Evolutionary conservation across 192 early-diverging fungal species (phyloP).

Genomic region (Bifiguratus adelaidae): DNA sequence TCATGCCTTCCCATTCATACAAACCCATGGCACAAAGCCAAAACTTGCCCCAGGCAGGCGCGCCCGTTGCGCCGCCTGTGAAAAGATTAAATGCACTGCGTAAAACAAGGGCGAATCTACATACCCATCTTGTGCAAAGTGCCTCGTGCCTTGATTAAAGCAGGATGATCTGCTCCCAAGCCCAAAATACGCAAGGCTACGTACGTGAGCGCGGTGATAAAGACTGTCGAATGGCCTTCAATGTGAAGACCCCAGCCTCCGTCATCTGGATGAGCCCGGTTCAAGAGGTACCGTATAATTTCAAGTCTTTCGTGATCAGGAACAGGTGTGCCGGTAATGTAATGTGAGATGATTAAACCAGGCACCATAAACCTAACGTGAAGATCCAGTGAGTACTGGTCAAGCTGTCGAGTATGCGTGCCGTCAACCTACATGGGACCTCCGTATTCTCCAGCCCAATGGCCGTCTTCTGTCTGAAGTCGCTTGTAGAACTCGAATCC

Average conservation of each 20-base stretch:
- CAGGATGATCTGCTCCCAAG: constrained; percentile 76
- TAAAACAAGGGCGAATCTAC: background rate
- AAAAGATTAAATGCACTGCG: background rate
- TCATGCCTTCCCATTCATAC: constrained; percentile 95
- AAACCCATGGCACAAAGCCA: constrained; percentile 87
- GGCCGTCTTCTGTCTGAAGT: constrained; percentile 87
- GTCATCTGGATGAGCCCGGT: constrained; percentile 70
- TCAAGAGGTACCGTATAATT: constrained; percentile 79
- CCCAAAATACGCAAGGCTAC: constrained; percentile 82
- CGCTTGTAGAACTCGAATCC: constrained; percentile 83
- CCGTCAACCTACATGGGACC: constrained; percentile 62
- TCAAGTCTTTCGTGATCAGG: constrained; percentile 58
- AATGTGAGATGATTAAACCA: constrained; percentile 81
- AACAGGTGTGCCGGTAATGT: constrained; percentile 66
- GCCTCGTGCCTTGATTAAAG: constrained; percentile 66
- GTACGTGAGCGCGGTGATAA: constrained; percentile 96
- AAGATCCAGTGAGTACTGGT: background rate
- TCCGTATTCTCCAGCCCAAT: constrained; percentile 94
- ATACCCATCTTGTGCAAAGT: constrained; percentile 74
- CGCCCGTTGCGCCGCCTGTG: constrained; percentile 68
- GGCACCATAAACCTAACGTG: constrained; percentile 68
- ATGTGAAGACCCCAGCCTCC: constrained; percentile 98
- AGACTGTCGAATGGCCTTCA: constrained; percentile 84
- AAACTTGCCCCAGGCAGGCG: constrained; percentile 97
- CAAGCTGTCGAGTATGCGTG: background rate